A percentile compares a stretch with the other conserved stretches of the same genome.
Evolutionary conservation across 2,329 filamentous ascomycete genomes (phyloP).

Genomic region (Aaosphaeria pasadenensis): DNA sequence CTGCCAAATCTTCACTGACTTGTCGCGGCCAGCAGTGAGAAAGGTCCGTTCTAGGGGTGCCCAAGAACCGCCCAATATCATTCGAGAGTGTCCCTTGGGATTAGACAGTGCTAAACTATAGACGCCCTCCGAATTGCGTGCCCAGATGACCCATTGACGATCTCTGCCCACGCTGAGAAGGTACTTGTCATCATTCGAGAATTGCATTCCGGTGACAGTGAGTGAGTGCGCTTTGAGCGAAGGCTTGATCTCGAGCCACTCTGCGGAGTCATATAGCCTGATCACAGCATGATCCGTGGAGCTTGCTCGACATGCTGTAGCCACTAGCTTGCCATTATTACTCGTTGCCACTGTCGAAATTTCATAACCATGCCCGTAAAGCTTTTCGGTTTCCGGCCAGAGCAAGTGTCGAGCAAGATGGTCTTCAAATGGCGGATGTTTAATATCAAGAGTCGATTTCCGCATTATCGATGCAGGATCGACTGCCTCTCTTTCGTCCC

Average conservation of each 20-base stretch:
- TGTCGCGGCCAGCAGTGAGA: slow-evolving; percentile 87
- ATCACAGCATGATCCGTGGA: slow-evolving; percentile 94
- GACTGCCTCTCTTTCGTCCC: slow-evolving; percentile 53
- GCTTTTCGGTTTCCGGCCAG: slow-evolving; percentile 94
- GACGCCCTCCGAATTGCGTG: slow-evolving; percentile 44
- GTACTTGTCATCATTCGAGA: slow-evolving; percentile 69
- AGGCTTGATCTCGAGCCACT: slow-evolving; percentile 85
- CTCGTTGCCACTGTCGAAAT: slow-evolving; percentile 82
- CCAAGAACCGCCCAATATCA: slow-evolving; percentile 91
- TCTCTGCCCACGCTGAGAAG: slow-evolving; percentile 89
- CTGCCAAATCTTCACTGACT: slow-evolving; percentile 65
- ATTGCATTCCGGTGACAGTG: slow-evolving; percentile 79
- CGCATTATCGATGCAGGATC: slow-evolving; percentile 57
- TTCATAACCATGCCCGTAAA: slow-evolving; percentile 97
- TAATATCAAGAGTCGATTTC: slow-evolving; percentile 61
- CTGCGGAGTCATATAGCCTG: slow-evolving; percentile 79
- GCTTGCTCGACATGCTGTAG: slow-evolving; percentile 89
- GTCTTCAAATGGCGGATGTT: slow-evolving; percentile 83
- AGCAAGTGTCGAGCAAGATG: slow-evolving; percentile 84
- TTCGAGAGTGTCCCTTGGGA: slow-evolving; percentile 82
- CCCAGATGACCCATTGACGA: slow-evolving; percentile 84
- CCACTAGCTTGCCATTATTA: slow-evolving; percentile 71
- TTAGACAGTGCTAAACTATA: slow-evolving; percentile 66
- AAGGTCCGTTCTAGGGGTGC: slow-evolving; percentile 58
- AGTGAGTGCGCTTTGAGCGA: slow-evolving; percentile 81